A percentile compares a stretch with the other conserved stretches of the same genome.
Conservation (phyloP, 169 alveolate species). For the Eimeria falciformis region DNA sequence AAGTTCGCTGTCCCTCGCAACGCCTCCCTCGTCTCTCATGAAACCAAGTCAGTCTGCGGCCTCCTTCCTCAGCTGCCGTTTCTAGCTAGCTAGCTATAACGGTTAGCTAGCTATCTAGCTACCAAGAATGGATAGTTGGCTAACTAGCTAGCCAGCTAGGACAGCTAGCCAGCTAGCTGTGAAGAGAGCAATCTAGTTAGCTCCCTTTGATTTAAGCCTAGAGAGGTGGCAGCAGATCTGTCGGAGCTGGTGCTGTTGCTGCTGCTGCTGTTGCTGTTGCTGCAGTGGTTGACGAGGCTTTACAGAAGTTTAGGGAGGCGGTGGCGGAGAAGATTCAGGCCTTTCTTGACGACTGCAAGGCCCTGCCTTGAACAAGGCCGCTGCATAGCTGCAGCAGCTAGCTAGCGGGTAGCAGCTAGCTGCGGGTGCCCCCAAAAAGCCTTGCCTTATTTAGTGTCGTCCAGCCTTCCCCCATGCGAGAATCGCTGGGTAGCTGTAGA, state of each 20-base stretch:
- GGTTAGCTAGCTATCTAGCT: no score
- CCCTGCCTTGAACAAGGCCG: not conserved
- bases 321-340: conserved; percentile 13
- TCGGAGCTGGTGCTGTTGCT: not conserved
- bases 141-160: no score
- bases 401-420: not conserved
- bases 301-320: not conserved
- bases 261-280: conserved; percentile 1
- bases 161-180: no score
- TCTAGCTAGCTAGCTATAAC: not conserved
- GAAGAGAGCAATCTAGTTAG: no score
- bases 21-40: not conserved
- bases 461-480: no score
- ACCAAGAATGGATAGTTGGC: no score
- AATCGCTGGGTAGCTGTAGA: no score
- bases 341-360: conserved; percentile 29
- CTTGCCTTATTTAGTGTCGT: no score
- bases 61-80: not conserved
- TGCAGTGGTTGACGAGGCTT: conserved; percentile 34
- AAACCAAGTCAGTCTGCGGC: not conserved
- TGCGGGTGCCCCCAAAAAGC: no score
- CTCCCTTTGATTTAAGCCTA: no score
- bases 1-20: not conserved
- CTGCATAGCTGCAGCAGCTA: not conserved
- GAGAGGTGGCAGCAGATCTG: not conserved